Conservation (phyloP, 441 rosid species). For the Daphne laureola region DNA sequence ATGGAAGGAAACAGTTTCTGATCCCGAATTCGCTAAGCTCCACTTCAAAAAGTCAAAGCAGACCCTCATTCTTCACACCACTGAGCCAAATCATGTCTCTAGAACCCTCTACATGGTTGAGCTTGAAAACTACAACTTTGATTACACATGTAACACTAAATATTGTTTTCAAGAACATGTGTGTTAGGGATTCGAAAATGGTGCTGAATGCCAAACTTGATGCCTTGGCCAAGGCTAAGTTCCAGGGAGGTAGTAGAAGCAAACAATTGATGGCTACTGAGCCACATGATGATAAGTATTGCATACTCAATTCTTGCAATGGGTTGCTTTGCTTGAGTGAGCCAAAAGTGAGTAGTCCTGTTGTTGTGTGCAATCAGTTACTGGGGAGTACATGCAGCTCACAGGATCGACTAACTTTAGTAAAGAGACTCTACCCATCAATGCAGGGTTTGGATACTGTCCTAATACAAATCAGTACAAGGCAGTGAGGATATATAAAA, state of each 20-base stretch:
- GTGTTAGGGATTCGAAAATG: background rate
- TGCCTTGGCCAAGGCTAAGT: background rate
- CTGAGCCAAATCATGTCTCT: background rate
- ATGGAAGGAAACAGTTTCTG: constrained; percentile 9
- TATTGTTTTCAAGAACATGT: background rate
- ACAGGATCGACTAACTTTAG: background rate
- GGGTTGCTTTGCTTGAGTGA: too few relatives aligned
- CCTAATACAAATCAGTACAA: constrained; percentile 12
- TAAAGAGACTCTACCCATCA: too few relatives aligned
- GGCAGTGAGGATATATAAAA: constrained; percentile 3
- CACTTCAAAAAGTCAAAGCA: background rate
- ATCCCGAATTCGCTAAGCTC: constrained; percentile 6
- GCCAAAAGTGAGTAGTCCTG: constrained; percentile 1
- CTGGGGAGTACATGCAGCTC: constrained; percentile 12
- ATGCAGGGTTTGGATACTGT: constrained; percentile 13
- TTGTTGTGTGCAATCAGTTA: constrained; percentile 11
- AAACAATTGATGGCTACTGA: background rate
- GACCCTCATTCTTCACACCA: constrained; percentile 10
- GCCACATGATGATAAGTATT: too few relatives aligned
- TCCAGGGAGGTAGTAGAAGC: background rate
- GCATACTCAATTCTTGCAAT: too few relatives aligned
- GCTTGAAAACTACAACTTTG: background rate
- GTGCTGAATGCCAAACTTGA: background rate
- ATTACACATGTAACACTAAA: too few relatives aligned
- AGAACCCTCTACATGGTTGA: constrained; percentile 14